Base-by-base conservation (phyloP, 805 yeast genomes). In the Lipomyces anomalus region DNA sequence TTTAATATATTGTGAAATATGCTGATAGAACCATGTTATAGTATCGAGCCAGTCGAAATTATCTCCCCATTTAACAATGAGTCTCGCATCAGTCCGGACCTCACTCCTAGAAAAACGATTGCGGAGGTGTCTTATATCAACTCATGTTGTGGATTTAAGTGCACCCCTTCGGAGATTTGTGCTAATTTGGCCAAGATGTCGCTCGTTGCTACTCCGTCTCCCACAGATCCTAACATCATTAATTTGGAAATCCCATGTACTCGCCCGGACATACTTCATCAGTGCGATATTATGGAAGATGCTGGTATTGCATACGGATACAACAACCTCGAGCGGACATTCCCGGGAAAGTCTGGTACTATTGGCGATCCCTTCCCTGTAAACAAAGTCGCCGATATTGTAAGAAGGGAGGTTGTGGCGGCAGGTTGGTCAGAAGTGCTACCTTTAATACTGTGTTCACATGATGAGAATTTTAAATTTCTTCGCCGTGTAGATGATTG, bases 241-340 rank as follows among this genome's bases (percentile, higher is more conserved):
- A 78, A 79, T 42, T 89, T 88, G 46, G 63, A 68, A 32, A 78
- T 92, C 48, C 99, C 99, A 53, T 82, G 86, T 60, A 92, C 98
- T 32, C 84, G 99, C 72, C 81, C 97, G 7, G 99, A 92, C 67
- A 77, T 92, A 52, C 74, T 92, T 61, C 99, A 92, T 67, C 95
- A 87, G 65, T 90, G 97, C 74, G 99, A 92, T 68, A 82, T 92
- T 56, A 85, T 92, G 95, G 99, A 92, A 68, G 99, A 92, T 67
- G 95, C 90, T 40, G 98, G 96, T 39, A 83, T 92, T 62, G 94
- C 87, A 24, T 92, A 87, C 63, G 99, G 98, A 47, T 92, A 83
- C 74, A 84, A 89, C 69, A 87, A 85, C 64, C 74, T 92, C 61
- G 76, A 75, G 53, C 86, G 82, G 68, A 80, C 92, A 42, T 86